Conservation (phyloP, 2,329 filamentous ascomycete genomes). For the Xylaria sp. region DNA sequence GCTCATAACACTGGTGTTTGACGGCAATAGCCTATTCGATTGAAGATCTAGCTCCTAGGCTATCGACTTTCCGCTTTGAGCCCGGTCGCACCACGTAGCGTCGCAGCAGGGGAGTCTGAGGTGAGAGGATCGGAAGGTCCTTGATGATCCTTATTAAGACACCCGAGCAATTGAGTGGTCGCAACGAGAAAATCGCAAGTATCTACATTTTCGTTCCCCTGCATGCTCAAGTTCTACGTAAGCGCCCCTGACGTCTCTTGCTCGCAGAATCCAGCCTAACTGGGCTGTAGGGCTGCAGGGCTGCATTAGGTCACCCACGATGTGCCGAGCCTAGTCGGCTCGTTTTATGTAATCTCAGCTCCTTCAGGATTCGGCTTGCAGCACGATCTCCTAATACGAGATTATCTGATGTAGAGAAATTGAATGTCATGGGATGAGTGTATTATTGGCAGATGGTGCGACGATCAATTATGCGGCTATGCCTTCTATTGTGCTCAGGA, state of each 20-base stretch:
- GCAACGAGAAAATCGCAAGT: neutral
- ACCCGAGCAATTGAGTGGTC: neutral
- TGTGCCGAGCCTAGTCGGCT: neutral
- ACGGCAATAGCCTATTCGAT: neutral
- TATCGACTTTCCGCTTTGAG: slow-evolving; percentile 16
- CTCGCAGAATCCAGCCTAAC: neutral
- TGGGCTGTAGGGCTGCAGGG: neutral
- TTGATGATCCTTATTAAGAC: slow-evolving; percentile 15
- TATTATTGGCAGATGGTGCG: neutral
- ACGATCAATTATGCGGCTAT: neutral
- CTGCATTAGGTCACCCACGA: neutral
- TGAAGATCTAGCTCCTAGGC: neutral
- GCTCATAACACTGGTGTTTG: neutral
- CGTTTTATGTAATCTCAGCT: neutral
- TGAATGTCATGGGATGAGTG: neutral
- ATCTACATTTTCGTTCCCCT: neutral
- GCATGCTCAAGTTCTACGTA: slow-evolving; percentile 1
- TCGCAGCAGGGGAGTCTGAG: neutral
- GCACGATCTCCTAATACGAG: neutral
- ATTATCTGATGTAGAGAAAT: neutral
- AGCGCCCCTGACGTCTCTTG: neutral
- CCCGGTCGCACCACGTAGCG: neutral
- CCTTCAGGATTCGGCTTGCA: neutral
- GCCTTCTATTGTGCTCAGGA: no score
- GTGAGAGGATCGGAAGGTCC: slow-evolving; percentile 8